Base-by-base conservation (phyloP, 345 rosid species). In the Hirschfeldia incana region DNA sequence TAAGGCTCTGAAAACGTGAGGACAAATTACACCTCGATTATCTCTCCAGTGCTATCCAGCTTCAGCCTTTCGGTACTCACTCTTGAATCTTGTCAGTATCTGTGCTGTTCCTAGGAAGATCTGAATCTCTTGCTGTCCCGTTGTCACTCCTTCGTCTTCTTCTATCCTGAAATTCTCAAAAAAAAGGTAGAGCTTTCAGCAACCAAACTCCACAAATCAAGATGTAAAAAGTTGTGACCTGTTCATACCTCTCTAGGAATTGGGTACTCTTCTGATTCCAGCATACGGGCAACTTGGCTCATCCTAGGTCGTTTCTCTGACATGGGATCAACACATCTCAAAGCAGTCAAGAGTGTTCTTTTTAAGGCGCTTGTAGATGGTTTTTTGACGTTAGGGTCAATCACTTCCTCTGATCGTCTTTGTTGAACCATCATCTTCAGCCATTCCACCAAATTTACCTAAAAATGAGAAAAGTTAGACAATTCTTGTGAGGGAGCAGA, bases 351-450 rank as follows among this genome's bases (percentile, higher is more conserved):
- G n/a, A n/a, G n/a, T n/a, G n/a, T n/a, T n/a, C n/a, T n/a, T n/a
- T n/a, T n/a, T n/a, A n/a, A n/a, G n/a, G n/a, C n/a, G n/a, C n/a
- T n/a, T n/a, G n/a, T n/a, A n/a, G n/a, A n/a, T n/a, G n/a, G n/a
- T n/a, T n/a, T n/a, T n/a, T n/a, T n/a, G n/a, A n/a, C n/a, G n/a
- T n/a, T n/a, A n/a, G n/a, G n/a, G n/a, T n/a, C n/a, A n/a, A n/a
- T n/a, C n/a, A n/a, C n/a, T n/a, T n/a, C n/a, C n/a, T n/a, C n/a
- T n/a, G n/a, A n/a, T n/a, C n/a, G n/a, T n/a, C n/a, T n/a, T n/a
- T n/a, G n/a, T n/a, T n/a, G n/a, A n/a, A n/a, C 98, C 98, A 95
- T 95, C 98, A 93, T 90, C 87, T 95, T 95, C 77, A 93, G 84
- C 99, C 99, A 95, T 80, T 95, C 98, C 12, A 95, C 97, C 74